phyloP scores from a whole-genome alignment of 352 stramenopile genomes.

The Phytophthora fragariae region DNA sequence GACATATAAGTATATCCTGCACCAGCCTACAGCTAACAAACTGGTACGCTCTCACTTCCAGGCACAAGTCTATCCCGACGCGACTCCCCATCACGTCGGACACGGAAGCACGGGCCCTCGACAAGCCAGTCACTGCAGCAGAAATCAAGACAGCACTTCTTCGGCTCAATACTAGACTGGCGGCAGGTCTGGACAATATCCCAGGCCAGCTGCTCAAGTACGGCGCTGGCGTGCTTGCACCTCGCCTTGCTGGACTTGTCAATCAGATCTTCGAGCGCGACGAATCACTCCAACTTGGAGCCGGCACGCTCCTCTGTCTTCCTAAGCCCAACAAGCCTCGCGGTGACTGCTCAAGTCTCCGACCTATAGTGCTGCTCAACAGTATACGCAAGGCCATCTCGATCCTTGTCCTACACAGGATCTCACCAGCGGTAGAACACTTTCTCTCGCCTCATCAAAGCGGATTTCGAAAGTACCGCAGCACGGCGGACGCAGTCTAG shows the following conservation, averaged over 20 bases:
- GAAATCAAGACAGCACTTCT: background rate
- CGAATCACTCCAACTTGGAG: background rate
- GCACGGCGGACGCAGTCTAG: slow-evolving; percentile 9
- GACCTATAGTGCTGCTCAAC: slow-evolving; percentile 8
- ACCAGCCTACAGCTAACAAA: too few relatives aligned
- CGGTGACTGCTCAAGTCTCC: slow-evolving; percentile 6
- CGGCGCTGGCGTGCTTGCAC: background rate
- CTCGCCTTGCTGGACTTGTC: background rate
- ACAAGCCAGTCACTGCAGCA: background rate
- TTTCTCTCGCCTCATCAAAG: background rate
- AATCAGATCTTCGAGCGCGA: slow-evolving; percentile 7
- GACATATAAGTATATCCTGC: too few relatives aligned
- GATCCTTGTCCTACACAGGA: background rate
- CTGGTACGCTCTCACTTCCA: too few relatives aligned
- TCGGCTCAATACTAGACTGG: background rate
- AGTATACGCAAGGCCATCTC: slow-evolving; percentile 11
- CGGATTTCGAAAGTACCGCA: slow-evolving; percentile 4
- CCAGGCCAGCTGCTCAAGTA: background rate
- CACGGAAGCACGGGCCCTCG: background rate
- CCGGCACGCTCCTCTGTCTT: slow-evolving; percentile 1
- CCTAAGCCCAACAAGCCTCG: slow-evolving; percentile 12
- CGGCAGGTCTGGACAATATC: background rate
- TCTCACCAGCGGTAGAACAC: slow-evolving; percentile 4
- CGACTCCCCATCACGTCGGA: background rate
- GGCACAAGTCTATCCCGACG: too few relatives aligned